Base-by-base conservation (phyloP, 192 early-diverging fungal genomes). In the Podochytrium sp. region DNA sequence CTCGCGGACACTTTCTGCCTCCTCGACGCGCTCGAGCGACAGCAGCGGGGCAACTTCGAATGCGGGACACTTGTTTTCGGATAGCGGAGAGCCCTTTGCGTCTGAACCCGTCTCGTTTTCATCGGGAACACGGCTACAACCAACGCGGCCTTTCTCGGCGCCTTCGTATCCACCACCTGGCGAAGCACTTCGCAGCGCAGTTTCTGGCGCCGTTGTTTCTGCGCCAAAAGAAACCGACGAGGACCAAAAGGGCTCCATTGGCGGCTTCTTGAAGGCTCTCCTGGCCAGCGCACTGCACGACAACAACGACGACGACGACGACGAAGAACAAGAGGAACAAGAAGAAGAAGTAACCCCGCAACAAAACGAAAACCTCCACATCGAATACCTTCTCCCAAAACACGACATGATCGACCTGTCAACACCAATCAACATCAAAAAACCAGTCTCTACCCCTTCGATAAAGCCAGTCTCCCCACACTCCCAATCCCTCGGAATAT, bases 351-450 rank as follows among this genome's bases (percentile, higher is more conserved):
- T 12, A 7, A 47, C 43, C 10, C 55, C 55, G n/a, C n/a, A n/a
- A n/a, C n/a, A n/a, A n/a, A n/a, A n/a, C 16, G n/a, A 16, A 61
- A 34, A 69, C 27, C 69, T 71, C 49, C 53, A 71, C 41, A 71
- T 71, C 32, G 69, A 71, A 60, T 29, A 41, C 20, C n/a, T 59
- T n/a, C 23, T 38, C 1, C 40, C 69, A 20, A 71, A 57, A 60
- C 69, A 71, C 53, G 58, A 53, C 18, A 16, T 71, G 38, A 57
- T 71, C 20, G 69, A 71, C 41, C 69, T 71, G 20, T 60, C 53
- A 4, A 4, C 10, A 33, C 23, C 38, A 29, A 43, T 16, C 29
- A 18, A 27, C 23, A 42, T 29, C 38, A 49, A 16, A n/a, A 1
- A 16, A 27, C n/a, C 23, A 6, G 18, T 18, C 29, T 18, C 61